Evolutionary conservation across 2,329 filamentous ascomycete genomes (phyloP).

Genomic region (Aaosphaeria pasadenensis): DNA sequence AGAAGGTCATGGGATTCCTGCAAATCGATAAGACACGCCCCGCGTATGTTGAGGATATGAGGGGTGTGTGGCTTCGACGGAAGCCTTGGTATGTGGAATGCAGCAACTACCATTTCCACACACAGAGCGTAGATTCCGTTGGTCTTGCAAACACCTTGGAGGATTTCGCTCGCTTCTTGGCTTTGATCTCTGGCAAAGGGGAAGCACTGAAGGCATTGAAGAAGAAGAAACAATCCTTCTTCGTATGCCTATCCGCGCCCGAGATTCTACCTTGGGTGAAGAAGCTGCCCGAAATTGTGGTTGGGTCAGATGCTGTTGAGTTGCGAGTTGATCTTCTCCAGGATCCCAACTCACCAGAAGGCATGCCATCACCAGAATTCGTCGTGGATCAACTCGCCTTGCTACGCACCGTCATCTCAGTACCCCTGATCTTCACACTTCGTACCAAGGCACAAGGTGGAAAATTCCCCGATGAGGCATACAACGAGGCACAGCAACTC

Average conservation of each 20-base stretch:
- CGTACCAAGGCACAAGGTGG: slow-evolving; percentile 85
- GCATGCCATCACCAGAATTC: slow-evolving; percentile 67
- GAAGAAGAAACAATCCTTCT: slow-evolving; percentile 75
- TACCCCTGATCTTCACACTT: slow-evolving; percentile 90
- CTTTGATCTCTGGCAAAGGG: slow-evolving; percentile 62
- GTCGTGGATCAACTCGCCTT: slow-evolving; percentile 78
- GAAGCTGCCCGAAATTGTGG: slow-evolving; percentile 67
- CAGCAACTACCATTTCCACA: slow-evolving; percentile 93
- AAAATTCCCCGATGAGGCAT: slow-evolving; percentile 74
- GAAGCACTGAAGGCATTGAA: slow-evolving; percentile 56
- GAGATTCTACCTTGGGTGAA: slow-evolving; percentile 63
- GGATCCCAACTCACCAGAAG: slow-evolving; percentile 60
- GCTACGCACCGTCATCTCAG: slow-evolving; percentile 66
- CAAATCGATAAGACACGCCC: slow-evolving; percentile 85
- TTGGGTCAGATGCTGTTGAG: slow-evolving; percentile 91
- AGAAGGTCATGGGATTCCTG: slow-evolving; percentile 84
- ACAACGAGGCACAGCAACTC: slow-evolving; percentile 68
- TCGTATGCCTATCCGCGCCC: slow-evolving; percentile 85
- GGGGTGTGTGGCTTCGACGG: slow-evolving; percentile 82
- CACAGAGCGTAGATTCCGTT: slow-evolving; percentile 58
- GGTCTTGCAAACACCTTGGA: slow-evolving; percentile 55
- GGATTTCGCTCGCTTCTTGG: slow-evolving; percentile 73
- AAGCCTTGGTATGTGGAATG: slow-evolving; percentile 89
- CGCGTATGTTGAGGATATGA: slow-evolving; percentile 89
- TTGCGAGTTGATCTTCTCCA: slow-evolving; percentile 86